A percentile compares a stretch with the other conserved stretches of the same genome.
These are phyloP conservation scores for Eragrostis nindensis DNA, from an alignment of 176 grass and related monocot genomes.

Conservation along the genomic window DNA sequence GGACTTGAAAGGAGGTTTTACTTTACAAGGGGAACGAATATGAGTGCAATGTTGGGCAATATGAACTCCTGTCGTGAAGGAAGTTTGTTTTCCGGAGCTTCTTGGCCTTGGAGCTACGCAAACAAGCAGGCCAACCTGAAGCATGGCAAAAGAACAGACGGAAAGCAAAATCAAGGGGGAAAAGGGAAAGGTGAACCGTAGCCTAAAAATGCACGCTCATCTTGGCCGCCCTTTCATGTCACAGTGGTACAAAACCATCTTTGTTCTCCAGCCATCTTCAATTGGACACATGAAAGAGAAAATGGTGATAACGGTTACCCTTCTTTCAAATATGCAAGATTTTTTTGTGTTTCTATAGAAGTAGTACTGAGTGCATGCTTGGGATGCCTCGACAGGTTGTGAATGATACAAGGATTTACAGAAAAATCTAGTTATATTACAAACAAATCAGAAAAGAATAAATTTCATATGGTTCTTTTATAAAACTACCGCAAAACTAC, in stretches of 20 bases:
- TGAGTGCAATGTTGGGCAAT: neutral
- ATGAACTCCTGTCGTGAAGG: conserved; percentile 5
- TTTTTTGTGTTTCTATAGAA: no score
- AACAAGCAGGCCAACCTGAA: neutral
- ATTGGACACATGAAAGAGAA: no score
- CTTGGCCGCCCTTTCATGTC: neutral
- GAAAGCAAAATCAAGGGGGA: neutral
- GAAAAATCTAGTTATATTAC: no score
- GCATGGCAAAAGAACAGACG: neutral
- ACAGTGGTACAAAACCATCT: neutral
- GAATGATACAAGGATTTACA: no score
- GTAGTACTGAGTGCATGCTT: no score
- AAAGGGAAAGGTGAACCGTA: neutral
- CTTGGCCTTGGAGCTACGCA: conserved; percentile 29
- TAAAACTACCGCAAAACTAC: no score
- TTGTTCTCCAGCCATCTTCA: neutral
- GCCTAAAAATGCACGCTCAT: neutral
- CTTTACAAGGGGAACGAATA: neutral
- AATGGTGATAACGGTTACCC: no score
- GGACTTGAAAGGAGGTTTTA: neutral
- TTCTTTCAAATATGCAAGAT: no score
- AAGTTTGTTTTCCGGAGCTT: neutral
- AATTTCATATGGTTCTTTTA: no score
- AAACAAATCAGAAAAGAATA: no score
- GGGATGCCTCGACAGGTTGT: no score